phyloP scores from a whole-genome alignment of 202 grass and related monocot genomes.

The Elaeis oleifera region DNA sequence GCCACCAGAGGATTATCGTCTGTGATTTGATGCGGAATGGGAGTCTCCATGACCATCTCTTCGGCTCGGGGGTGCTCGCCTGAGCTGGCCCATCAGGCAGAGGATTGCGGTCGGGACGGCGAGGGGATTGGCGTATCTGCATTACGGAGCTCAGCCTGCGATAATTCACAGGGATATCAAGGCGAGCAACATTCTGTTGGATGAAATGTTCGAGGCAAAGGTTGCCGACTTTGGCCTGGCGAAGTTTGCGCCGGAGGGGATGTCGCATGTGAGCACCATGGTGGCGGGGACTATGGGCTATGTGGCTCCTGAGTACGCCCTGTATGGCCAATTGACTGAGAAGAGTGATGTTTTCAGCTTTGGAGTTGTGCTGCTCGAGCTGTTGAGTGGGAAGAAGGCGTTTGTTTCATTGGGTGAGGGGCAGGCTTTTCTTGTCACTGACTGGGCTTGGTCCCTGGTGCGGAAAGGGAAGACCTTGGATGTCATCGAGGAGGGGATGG shows the following conservation, averaged over 20 bases:
- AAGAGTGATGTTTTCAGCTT: constrained; percentile 95
- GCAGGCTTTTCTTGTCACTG: constrained; percentile 62
- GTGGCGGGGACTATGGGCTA: constrained; percentile 87
- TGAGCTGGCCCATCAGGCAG: constrained; percentile 65
- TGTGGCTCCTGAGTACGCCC: constrained; percentile 78
- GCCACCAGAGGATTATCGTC: constrained; percentile 85
- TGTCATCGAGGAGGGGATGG: constrained; percentile 86
- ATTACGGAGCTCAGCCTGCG: constrained; percentile 45
- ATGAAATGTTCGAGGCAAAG: constrained; percentile 72
- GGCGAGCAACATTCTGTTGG: constrained; percentile 76
- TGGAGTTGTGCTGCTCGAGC: constrained; percentile 82
- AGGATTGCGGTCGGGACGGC: constrained; percentile 77
- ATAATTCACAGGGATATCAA: constrained; percentile 99
- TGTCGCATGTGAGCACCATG: constrained; percentile 84
- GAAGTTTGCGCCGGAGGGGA: constrained; percentile 83
- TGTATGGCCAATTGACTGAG: constrained; percentile 92
- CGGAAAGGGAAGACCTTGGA: constrained; percentile 41
- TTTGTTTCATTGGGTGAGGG: constrained; percentile 66
- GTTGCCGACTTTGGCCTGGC: constrained; percentile 96
- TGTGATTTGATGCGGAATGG: constrained; percentile 93
- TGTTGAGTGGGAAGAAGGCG: constrained; percentile 76
- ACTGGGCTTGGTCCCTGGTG: constrained; percentile 93
- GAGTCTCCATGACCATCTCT: constrained; percentile 86
- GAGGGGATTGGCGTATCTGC: constrained; percentile 65
- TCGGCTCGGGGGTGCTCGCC: constrained; percentile 28